These are phyloP conservation scores for Schizophyllum amplum DNA, from an alignment of 1,284 basidiomycete genomes.

Conservation along the genomic window DNA sequence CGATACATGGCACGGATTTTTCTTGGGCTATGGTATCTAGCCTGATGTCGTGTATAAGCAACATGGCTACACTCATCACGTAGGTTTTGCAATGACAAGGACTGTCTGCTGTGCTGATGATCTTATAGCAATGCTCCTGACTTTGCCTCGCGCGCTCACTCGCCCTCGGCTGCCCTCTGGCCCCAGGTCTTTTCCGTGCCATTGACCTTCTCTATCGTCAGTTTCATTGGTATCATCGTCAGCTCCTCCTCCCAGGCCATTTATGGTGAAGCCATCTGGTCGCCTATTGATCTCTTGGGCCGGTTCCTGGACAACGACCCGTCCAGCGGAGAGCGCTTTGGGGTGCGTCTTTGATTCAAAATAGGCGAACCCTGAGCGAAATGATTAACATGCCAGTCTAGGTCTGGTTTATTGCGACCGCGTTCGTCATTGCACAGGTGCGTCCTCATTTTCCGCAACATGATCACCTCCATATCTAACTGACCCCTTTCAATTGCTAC, in stretches of 20 bases:
- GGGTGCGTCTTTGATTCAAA: conserved; percentile 25
- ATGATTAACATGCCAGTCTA: too few relatives aligned
- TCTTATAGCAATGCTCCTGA: conserved; percentile 76
- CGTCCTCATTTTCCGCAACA: too few relatives aligned
- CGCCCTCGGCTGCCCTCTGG: conserved; percentile 58
- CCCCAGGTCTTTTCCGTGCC: conserved; percentile 74
- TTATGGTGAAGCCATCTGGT: conserved; percentile 76
- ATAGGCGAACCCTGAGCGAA: too few relatives aligned
- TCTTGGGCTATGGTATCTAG: conserved; percentile 77
- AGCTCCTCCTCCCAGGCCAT: conserved; percentile 72
- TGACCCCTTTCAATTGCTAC: too few relatives aligned
- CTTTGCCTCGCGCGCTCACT: conserved; percentile 68
- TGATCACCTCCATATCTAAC: too few relatives aligned
- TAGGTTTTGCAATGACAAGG: conserved; percentile 22
- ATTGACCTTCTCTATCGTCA: conserved; percentile 68
- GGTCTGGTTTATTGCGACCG: conserved; percentile 71
- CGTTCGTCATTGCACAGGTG: conserved; percentile 67
- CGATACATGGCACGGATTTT: conserved; percentile 60
- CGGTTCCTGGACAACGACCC: conserved; percentile 62
- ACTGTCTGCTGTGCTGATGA: conserved; percentile 5
- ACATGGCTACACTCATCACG: conserved; percentile 71
- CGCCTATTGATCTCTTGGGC: conserved; percentile 66
- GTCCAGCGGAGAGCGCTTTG: conserved; percentile 58
- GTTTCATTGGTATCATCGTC: conserved; percentile 81
- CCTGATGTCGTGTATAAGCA: conserved; percentile 74